These are phyloP conservation scores for Emericellopsis terricola DNA, from an alignment of 495 filamentous ascomycete species.

Conservation along the genomic window DNA sequence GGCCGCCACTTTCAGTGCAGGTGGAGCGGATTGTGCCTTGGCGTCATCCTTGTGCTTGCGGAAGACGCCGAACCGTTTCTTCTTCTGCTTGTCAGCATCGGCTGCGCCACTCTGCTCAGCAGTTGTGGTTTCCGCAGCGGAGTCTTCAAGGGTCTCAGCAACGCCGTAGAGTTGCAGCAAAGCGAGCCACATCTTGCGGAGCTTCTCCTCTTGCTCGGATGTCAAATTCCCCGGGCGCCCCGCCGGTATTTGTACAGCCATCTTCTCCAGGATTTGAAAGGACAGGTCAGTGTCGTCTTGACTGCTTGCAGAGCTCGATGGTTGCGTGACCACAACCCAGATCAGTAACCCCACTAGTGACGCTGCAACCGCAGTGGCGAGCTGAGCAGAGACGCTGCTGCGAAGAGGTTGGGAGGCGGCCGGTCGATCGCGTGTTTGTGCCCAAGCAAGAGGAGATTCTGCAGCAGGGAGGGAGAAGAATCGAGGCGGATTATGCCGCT, in stretches of 20 bases:
- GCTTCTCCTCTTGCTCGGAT: slow-evolving; percentile 68
- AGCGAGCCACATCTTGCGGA: slow-evolving; percentile 71
- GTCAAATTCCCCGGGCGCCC: slow-evolving; percentile 82
- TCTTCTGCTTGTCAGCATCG: slow-evolving; percentile 33
- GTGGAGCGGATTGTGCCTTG: slow-evolving; percentile 11
- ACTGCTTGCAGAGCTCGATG: too few relatives aligned
- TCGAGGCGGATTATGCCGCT: too few relatives aligned
- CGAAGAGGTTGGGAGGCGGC: too few relatives aligned
- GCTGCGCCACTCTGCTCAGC: slow-evolving; percentile 3
- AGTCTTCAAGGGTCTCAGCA: slow-evolving; percentile 11
- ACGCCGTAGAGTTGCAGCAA: slow-evolving; percentile 70
- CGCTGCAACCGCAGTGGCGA: too few relatives aligned
- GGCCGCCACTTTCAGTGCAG: slow-evolving; percentile 16
- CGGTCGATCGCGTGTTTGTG: too few relatives aligned
- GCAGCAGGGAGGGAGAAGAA: too few relatives aligned
- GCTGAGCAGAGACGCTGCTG: too few relatives aligned
- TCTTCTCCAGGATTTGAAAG: slow-evolving; percentile 6
- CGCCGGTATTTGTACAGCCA: slow-evolving; percentile 32
- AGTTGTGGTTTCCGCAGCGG: slow-evolving; percentile 3
- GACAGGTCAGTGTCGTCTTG: too few relatives aligned
- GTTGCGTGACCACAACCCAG: too few relatives aligned
- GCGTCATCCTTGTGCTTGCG: slow-evolving; percentile 41
- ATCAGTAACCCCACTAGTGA: too few relatives aligned
- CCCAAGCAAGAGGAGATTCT: too few relatives aligned
- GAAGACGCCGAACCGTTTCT: slow-evolving; percentile 49